Conservation (phyloP, 345 rosid species). For the Aquilaria malaccensis region DNA sequence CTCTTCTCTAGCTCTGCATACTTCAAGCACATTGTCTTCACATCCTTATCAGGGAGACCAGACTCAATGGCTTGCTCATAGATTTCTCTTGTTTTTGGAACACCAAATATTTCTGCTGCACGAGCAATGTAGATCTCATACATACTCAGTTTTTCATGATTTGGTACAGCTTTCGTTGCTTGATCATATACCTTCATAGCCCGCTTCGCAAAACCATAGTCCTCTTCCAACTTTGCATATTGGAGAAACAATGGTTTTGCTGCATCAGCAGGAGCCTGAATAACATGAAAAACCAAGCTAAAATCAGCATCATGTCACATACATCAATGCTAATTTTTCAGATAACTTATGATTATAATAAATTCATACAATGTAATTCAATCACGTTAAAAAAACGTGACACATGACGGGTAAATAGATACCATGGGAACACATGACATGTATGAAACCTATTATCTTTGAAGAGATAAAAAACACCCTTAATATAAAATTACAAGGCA, state of each 20-base stretch:
- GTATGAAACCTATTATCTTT: no score
- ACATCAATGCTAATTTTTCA: no score
- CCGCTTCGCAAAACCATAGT: constrained; percentile 89
- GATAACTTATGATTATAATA: no score
- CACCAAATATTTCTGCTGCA: constrained; percentile 93
- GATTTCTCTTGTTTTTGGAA: constrained; percentile 89
- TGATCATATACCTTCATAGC: constrained; percentile 96
- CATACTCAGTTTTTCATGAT: constrained; percentile 77
- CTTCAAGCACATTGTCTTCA: constrained; percentile 81
- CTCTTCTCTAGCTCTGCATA: constrained; percentile 91
- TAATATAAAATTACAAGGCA: no score
- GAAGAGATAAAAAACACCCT: no score
- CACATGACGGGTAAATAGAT: no score
- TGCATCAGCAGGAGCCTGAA: constrained; percentile 85
- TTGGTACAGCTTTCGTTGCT: constrained; percentile 89
- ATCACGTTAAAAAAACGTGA: no score
- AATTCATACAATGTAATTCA: no score
- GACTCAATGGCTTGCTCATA: constrained; percentile 95
- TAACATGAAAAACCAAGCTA: constrained; percentile 12
- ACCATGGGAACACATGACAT: no score
- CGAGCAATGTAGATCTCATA: constrained; percentile 89
- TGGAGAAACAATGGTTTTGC: constrained; percentile 88
- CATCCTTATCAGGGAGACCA: constrained; percentile 95
- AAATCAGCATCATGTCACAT: constrained; percentile 8
- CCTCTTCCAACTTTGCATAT: constrained; percentile 96